phyloP scores from a whole-genome alignment of 768 basidiomycete species.

The Flagelloscypha sp. region DNA sequence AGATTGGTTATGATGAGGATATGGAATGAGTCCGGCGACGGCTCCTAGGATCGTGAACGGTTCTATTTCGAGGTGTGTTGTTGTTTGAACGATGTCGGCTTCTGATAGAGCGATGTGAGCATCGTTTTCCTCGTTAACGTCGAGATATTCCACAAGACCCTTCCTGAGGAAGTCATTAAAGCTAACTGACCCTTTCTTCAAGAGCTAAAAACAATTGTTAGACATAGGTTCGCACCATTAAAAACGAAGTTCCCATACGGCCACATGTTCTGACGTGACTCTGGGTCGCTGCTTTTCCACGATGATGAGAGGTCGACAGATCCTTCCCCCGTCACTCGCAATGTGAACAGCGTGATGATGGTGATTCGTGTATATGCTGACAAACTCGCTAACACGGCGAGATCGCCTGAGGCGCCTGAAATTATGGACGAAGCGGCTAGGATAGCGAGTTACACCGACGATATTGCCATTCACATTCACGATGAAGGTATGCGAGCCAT shows the following conservation, averaged over 20 bases:
- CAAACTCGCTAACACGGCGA: slow-evolving; percentile 90
- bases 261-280: slow-evolving; percentile 74
- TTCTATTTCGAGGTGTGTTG: slow-evolving; percentile 97
- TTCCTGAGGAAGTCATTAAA: slow-evolving; percentile 93
- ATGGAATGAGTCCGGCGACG: slow-evolving; percentile 96
- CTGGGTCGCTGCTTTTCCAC: slow-evolving; percentile 74
- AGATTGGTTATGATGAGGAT: slow-evolving; percentile 99
- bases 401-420: slow-evolving; percentile 92
- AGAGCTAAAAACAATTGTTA: slow-evolving; percentile 37
- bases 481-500: slow-evolving; percentile 84
- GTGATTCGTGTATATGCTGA: slow-evolving; percentile 92
- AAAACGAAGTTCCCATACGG: slow-evolving; percentile 36
- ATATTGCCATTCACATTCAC: slow-evolving; percentile 97
- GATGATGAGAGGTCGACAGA: slow-evolving; percentile 96
- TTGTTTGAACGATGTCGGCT: slow-evolving; percentile 66
- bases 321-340: slow-evolving; percentile 93
- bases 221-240: not conserved
- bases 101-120: slow-evolving; percentile 95
- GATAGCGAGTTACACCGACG: slow-evolving; percentile 84
- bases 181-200: slow-evolving; percentile 68
- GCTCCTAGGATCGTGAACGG: slow-evolving; percentile 97
- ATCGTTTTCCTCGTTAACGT: slow-evolving; percentile 99
- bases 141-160: slow-evolving; percentile 95
- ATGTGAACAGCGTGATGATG: slow-evolving; percentile 94
- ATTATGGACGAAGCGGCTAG: slow-evolving; percentile 76